A percentile compares a stretch with the other conserved stretches of the same genome.
Conservation (phyloP, 2,329 filamentous ascomycete species). For the Ophiocordyceps camponoti-rufipedis region DNA sequence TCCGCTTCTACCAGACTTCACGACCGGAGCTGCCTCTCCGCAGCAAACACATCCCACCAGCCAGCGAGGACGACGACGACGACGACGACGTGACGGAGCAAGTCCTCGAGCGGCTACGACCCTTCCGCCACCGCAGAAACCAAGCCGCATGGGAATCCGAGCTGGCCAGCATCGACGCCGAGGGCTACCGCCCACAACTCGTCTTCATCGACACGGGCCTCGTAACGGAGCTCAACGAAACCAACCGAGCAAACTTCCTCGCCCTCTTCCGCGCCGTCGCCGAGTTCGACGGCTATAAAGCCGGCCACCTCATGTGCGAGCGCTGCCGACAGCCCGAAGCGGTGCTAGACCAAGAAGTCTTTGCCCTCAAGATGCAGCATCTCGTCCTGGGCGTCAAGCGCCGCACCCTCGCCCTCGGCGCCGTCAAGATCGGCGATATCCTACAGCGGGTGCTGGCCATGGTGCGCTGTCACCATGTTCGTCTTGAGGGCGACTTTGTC, state of each 20-base stretch:
- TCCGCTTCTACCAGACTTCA: slow-evolving; percentile 82
- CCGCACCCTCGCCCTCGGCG: slow-evolving; percentile 76
- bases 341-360: slow-evolving; percentile 77
- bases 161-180: slow-evolving; percentile 58
- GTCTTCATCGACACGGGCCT: slow-evolving; percentile 96
- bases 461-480: slow-evolving; percentile 82
- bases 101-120: slow-evolving; percentile 62
- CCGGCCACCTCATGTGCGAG: slow-evolving; percentile 89
- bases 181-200: slow-evolving; percentile 83
- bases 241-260: slow-evolving; percentile 78
- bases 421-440: slow-evolving; percentile 91
- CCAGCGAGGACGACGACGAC: slow-evolving; percentile 19
- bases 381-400: slow-evolving; percentile 82
- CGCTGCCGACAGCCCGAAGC: slow-evolving; percentile 82
- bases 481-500: slow-evolving; percentile 92
- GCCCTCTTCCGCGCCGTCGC: slow-evolving; percentile 91
- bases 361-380: slow-evolving; percentile 93
- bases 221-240: slow-evolving; percentile 79
- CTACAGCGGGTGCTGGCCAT: slow-evolving; percentile 78
- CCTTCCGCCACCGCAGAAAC: slow-evolving; percentile 45
- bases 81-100: slow-evolving; percentile 70
- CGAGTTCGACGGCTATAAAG: slow-evolving; percentile 92
- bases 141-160: slow-evolving; percentile 54
- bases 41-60: slow-evolving; percentile 1
- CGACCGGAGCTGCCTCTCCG: slow-evolving; percentile 40